These are phyloP conservation scores for Debaryomyces coudertii DNA, from an alignment of 1,139 yeast genomes.

Conservation along the genomic window DNA sequence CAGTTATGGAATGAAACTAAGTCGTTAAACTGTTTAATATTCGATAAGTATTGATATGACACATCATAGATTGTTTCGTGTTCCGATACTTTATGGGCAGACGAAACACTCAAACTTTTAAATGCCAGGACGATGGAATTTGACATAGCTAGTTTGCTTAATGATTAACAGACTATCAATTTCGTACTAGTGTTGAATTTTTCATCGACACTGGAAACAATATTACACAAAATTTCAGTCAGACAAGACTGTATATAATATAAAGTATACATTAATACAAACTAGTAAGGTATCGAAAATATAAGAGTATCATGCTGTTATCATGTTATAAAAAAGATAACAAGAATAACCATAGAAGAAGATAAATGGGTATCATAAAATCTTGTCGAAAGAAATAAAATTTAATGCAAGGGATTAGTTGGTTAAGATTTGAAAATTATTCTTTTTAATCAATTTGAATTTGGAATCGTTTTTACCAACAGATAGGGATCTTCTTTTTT, in stretches of 20 bases:
- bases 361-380: slow-evolving; percentile 6
- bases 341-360: background rate
- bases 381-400: slow-evolving; percentile 2
- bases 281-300: background rate
- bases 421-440: slow-evolving; percentile 26
- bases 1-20: slow-evolving; percentile 59
- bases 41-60: slow-evolving; percentile 47
- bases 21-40: slow-evolving; percentile 49
- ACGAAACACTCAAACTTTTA: slow-evolving; percentile 40
- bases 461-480: slow-evolving; percentile 46
- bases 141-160: slow-evolving; percentile 30
- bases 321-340: background rate
- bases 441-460: slow-evolving; percentile 37
- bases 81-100: slow-evolving; percentile 30
- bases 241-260: slow-evolving; percentile 5
- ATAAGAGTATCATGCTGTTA: background rate
- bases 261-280: background rate
- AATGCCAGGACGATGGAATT: slow-evolving; percentile 48
- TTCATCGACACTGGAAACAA: slow-evolving; percentile 6
- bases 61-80: slow-evolving; percentile 46
- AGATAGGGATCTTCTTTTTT: slow-evolving; percentile 39
- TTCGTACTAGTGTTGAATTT: background rate
- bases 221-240: slow-evolving; percentile 1
- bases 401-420: slow-evolving; percentile 11
- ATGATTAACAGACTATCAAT: background rate